A percentile compares a stretch with the other conserved stretches of the same genome.
These are phyloP conservation scores for Fomitopsis schrenkii DNA, from an alignment of 1,284 basidiomycete species.

Conservation along the genomic window DNA sequence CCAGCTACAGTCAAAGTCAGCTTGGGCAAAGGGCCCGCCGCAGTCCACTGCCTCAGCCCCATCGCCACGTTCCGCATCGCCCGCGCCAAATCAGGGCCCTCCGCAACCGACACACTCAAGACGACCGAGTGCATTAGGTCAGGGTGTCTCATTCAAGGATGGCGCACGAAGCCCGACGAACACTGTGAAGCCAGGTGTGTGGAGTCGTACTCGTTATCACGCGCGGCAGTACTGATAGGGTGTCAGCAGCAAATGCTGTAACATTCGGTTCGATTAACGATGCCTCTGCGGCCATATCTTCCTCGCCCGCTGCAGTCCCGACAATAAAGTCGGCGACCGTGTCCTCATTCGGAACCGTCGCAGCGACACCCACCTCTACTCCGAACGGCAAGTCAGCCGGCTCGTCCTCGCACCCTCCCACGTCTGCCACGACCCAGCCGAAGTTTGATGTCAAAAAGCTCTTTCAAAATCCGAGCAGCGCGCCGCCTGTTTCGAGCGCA, in stretches of 20 bases:
- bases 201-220: conserved; percentile 16
- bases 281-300: conserved; percentile 60
- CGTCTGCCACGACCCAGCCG: conserved; percentile 23
- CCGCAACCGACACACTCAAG: conserved; percentile 59
- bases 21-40: conserved; percentile 81
- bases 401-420: conserved; percentile 31
- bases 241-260: conserved; percentile 50
- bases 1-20: conserved; percentile 71
- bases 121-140: conserved; percentile 66
- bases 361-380: conserved; percentile 41
- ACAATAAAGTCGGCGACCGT: conserved; percentile 67
- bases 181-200: conserved; percentile 66
- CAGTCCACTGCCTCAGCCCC: conserved; percentile 50
- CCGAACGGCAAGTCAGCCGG: conserved; percentile 48
- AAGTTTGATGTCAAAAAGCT: conserved; percentile 61
- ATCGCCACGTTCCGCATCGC: conserved; percentile 72
- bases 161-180: conserved; percentile 34
- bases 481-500: conserved; percentile 33
- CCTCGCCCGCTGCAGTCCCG: conserved; percentile 63
- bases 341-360: conserved; percentile 77
- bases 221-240: neutral
- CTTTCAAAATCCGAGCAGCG: conserved; percentile 52
- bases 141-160: conserved; percentile 69
- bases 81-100: conserved; percentile 50
- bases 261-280: conserved; percentile 87